Evolutionary conservation across 192 early-diverging fungal species (phyloP).

Genomic region (Coemansia sp.): DNA sequence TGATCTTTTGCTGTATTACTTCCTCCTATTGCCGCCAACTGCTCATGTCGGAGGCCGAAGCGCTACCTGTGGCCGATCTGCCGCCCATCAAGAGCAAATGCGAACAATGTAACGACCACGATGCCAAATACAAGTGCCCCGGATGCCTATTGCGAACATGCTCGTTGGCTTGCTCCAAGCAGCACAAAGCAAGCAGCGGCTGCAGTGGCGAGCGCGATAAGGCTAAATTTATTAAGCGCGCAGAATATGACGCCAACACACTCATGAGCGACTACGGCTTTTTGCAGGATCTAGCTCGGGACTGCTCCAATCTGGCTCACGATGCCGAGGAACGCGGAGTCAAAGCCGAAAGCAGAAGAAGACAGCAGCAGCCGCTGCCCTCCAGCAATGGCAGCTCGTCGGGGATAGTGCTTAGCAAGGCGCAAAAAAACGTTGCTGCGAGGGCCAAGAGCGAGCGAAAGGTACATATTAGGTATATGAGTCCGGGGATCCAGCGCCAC

Average conservation of each 20-base stretch:
- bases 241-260: slow-evolving; percentile 63
- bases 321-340: slow-evolving; percentile 33
- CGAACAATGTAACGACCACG: slow-evolving; percentile 49
- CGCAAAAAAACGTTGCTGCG: slow-evolving; percentile 19
- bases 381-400: slow-evolving; percentile 3
- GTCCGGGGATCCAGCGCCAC: slow-evolving; percentile 36
- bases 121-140: slow-evolving; percentile 72
- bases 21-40: too few relatives aligned
- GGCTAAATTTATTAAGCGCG: slow-evolving; percentile 63
- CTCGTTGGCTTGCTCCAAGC: slow-evolving; percentile 67
- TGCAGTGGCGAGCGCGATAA: slow-evolving; percentile 69
- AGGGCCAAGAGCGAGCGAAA: slow-evolving; percentile 26
- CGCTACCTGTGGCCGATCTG: neutral
- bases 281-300: slow-evolving; percentile 66
- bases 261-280: slow-evolving; percentile 78
- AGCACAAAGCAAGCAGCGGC: slow-evolving; percentile 61
- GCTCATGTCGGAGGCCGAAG: neutral
- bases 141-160: slow-evolving; percentile 66
- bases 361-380: neutral
- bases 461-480: slow-evolving; percentile 38
- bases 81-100: slow-evolving; percentile 18
- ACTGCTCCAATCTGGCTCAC: slow-evolving; percentile 47
- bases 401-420: neutral
- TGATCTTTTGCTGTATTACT: too few relatives aligned
- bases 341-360: neutral